Evolutionary conservation across 495 filamentous ascomycete species (phyloP), one percentile per base, ranked within the genome.

Genomic region (Sordaria brevicollis): DNA sequence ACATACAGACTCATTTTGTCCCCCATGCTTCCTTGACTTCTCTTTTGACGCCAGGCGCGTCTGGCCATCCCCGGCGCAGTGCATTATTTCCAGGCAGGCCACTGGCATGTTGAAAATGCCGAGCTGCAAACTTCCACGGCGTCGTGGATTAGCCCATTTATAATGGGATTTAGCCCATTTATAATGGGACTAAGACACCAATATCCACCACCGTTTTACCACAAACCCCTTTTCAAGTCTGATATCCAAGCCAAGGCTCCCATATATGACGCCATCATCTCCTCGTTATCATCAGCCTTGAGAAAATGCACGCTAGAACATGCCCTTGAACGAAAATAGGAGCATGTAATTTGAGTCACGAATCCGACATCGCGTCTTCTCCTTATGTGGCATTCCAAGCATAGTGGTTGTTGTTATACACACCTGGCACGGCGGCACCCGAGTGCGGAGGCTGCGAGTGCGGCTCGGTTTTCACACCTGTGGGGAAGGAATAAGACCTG

Each of bases 401-500:
- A 68, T 76, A 76, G 36, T 69, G 68, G 7, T 71, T 67, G 38
- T 69, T 67, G 13, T 67, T 65, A 35, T 74, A 74, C 4, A 73
- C 71, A 8, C 69, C 69, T 34, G 49, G 49, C 49, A 65, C 62
- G 8, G 67, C 34, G 5, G 70, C 67, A 19, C 67, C 65, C 13
- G 72, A 71, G 38, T 74, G 72, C 5, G 72, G 65, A 29, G 68
- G 41, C 13, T 71, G 65, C 38, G 57, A 67, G 9, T 73, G 69
- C 36, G 35, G 29, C 35, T 75, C 69, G 2, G 57, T 17, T 43
- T 72, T 74, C 15, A 57, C 65, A 65, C 79, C 49, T 62, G 49
- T 76, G 10, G 81, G 76, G 17, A 77, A 83, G 17, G 77, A 74
- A 68, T 85, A 85, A 8, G 82, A 77, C 49, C 81, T 76, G 33